These are phyloP conservation scores for Geotrichum siamense DNA, from an alignment of 1,139 yeast genomes.

Conservation along the genomic window DNA sequence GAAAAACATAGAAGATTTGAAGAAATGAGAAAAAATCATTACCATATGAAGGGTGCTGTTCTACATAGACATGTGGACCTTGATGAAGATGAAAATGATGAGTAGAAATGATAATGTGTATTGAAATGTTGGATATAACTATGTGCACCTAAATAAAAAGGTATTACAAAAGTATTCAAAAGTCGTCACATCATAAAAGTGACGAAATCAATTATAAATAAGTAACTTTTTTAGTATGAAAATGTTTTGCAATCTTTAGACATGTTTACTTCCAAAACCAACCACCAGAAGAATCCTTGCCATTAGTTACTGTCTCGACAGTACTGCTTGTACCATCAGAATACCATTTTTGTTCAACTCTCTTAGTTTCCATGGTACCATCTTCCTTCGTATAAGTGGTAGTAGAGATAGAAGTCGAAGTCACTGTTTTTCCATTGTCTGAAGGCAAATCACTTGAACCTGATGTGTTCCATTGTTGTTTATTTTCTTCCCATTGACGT, in stretches of 20 bases:
- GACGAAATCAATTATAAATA: conserved; percentile 33
- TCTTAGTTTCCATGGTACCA: conserved; percentile 49
- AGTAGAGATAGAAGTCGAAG: conserved; percentile 47
- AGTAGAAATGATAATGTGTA: conserved; percentile 11
- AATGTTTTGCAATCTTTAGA: conserved; percentile 10
- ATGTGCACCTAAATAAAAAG: conserved; percentile 55
- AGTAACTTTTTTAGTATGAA: conserved; percentile 28
- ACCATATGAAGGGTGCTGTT: conserved; percentile 58
- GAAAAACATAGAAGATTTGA: conserved; percentile 64
- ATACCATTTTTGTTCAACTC: conserved; percentile 48
- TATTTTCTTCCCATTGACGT: conserved; percentile 1
- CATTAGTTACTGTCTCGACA: conserved; percentile 29
- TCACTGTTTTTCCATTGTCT: conserved; percentile 28
- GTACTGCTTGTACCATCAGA: conserved; percentile 54
- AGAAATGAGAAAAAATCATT: conserved; percentile 68
- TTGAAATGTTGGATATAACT: no score
- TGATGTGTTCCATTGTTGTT: neutral
- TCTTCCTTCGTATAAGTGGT: conserved; percentile 41
- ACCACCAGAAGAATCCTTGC: conserved; percentile 19
- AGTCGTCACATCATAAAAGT: conserved; percentile 71
- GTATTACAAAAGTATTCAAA: conserved; percentile 70
- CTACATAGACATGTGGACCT: conserved; percentile 29
- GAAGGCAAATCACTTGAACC: neutral
- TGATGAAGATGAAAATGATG: conserved; percentile 27
- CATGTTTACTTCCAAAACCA: conserved; percentile 30